Conservation (phyloP, 1,139 yeast species). For the Candida neerlandica region DNA sequence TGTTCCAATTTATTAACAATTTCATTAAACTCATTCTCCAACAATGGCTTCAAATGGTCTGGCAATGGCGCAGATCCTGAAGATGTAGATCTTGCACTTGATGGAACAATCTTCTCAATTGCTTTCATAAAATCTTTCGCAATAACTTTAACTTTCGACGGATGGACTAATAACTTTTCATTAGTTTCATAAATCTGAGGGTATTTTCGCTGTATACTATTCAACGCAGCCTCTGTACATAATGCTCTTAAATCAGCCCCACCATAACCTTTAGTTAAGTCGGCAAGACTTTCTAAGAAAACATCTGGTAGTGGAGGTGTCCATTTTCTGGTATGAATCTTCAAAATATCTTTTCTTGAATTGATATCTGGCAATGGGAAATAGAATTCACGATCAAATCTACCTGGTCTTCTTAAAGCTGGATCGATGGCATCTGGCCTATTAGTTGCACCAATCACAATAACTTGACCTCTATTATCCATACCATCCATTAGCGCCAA, state of each 20-base stretch:
- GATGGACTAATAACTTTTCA: conserved; percentile 75
- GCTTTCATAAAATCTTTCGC: conserved; percentile 89
- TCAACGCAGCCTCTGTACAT: conserved; percentile 94
- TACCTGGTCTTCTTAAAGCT: conserved; percentile 94
- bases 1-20: conserved; percentile 54
- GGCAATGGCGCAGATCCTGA: conserved; percentile 81
- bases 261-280: conserved; percentile 91
- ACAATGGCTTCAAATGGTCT: conserved; percentile 63
- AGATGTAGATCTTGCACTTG: conserved; percentile 84
- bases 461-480: conserved; percentile 96
- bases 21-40: conserved; percentile 50
- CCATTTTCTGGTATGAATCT: conserved; percentile 92
- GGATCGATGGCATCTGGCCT: conserved; percentile 98
- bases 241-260: conserved; percentile 96
- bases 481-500: conserved; percentile 98
- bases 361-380: conserved; percentile 88
- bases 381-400: conserved; percentile 95
- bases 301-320: conserved; percentile 62
- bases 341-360: conserved; percentile 76
- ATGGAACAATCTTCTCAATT: conserved; percentile 84
- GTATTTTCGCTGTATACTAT: conserved; percentile 85
- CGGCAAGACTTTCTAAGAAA: conserved; percentile 71
- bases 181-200: conserved; percentile 88
- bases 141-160: conserved; percentile 70
- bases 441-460: conserved; percentile 97